Percentiles rank a stretch among this genome's conserved stretches.
Conservation (phyloP, 768 basidiomycete species). For the Dictyophora rubrovolvata region DNA sequence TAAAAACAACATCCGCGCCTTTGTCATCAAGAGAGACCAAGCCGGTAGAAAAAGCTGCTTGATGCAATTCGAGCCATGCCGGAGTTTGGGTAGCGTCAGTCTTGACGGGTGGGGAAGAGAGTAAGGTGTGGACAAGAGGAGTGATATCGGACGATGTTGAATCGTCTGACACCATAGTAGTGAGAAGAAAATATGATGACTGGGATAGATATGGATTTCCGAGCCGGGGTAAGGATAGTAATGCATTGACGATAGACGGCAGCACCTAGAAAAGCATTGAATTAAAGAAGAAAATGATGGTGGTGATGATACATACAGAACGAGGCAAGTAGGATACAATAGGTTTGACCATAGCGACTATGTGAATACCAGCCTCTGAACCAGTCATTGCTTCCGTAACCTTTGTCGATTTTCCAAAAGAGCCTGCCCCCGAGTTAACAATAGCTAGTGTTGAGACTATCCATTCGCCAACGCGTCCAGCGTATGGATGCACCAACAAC, state of each 20-base stretch:
- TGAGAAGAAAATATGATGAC: conserved; percentile 76
- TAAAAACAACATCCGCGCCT: conserved; percentile 56
- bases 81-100: conserved; percentile 58
- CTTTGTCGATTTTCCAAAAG: conserved; percentile 49
- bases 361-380: conserved; percentile 67
- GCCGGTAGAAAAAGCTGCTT: conserved; percentile 2
- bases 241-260: conserved; percentile 52
- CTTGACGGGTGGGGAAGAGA: conserved; percentile 60
- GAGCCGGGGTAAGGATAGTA: conserved; percentile 77
- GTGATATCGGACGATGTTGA: conserved; percentile 36
- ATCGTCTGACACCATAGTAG: conserved; percentile 60
- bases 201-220: conserved; percentile 86
- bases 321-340: conserved; percentile 50
- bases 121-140: conserved; percentile 52
- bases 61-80: conserved; percentile 60
- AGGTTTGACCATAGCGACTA: conserved; percentile 47
- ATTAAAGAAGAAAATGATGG: background rate
- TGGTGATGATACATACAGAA: conserved; percentile 40
- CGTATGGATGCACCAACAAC: conserved; percentile 73
- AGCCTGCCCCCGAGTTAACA: conserved; percentile 48
- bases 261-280: conserved; percentile 43
- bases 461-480: conserved; percentile 75
- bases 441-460: conserved; percentile 55
- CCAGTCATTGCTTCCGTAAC: conserved; percentile 39
- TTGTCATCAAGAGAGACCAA: background rate